Percentiles rank a stretch among this genome's conserved stretches.
phyloP scores from a whole-genome alignment of 139 green algal genomes.

The Chlamydomonas schloesseri region DNA sequence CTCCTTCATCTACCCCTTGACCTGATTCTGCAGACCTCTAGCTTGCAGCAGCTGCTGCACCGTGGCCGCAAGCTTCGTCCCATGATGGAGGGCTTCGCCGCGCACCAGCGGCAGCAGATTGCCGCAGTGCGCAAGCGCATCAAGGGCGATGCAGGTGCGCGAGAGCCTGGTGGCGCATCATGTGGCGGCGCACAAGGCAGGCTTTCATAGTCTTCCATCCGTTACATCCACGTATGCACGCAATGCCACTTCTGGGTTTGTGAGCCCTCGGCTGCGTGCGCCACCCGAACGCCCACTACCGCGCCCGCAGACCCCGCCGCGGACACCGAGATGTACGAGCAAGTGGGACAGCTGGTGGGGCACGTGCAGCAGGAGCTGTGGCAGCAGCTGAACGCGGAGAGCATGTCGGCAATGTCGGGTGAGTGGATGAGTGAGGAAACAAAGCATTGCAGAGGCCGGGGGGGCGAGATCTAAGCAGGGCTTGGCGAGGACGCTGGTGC shows the following conservation, averaged over 20 bases:
- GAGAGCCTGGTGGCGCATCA: too few species aligned
- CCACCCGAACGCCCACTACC: too few species aligned
- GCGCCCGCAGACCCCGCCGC: conserved; percentile 1
- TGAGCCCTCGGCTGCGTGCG: too few species aligned
- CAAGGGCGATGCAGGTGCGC: background rate
- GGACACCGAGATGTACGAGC: background rate
- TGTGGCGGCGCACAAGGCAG: too few species aligned
- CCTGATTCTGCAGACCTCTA: conserved; percentile 8
- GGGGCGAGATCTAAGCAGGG: too few species aligned
- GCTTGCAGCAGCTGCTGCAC: background rate
- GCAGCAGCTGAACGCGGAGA: conserved; percentile 16
- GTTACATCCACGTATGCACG: too few species aligned
- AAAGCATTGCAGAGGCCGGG: too few species aligned
- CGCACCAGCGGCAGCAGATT: conserved; percentile 23
- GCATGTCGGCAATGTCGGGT: conserved; percentile 6
- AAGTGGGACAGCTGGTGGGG: background rate
- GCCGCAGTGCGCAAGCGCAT: conserved; percentile 6
- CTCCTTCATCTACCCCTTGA: too few species aligned
- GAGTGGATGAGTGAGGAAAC: background rate
- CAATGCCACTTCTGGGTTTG: too few species aligned
- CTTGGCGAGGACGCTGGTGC: too few species aligned
- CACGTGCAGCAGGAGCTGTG: conserved; percentile 32
- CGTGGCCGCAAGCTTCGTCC: background rate
- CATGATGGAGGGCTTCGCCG: background rate
- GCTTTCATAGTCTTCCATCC: too few species aligned